A percentile compares a stretch with the other conserved stretches of the same genome.
Evolutionary conservation across 345 rosid genomes (phyloP).

Genomic region (Carallia brachiata): DNA sequence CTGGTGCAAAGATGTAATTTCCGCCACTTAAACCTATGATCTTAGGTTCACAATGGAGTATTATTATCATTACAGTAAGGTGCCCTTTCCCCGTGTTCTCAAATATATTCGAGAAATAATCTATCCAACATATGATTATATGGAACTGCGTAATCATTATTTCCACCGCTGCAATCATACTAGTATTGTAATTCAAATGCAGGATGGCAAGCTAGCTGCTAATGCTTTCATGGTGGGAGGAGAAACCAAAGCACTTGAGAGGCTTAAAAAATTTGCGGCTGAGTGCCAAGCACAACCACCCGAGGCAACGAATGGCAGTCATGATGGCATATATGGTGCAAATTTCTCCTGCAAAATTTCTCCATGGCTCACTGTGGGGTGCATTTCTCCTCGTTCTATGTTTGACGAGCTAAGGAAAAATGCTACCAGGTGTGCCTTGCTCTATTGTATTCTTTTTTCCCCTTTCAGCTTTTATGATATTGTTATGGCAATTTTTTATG

Average conservation of each 20-base stretch:
- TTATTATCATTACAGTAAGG: too few species aligned
- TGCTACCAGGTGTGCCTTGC: constrained; percentile 42
- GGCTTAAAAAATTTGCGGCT: constrained; percentile 71
- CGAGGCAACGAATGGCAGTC: constrained; percentile 52
- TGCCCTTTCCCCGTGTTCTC: neutral
- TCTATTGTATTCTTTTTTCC: neutral
- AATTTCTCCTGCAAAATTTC: constrained; percentile 94
- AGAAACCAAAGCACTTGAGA: constrained; percentile 84
- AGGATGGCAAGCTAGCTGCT: constrained; percentile 65
- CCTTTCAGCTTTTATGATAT: neutral
- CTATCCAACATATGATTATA: neutral
- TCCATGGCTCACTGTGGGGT: constrained; percentile 91
- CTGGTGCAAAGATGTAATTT: too few species aligned
- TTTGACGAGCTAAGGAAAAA: constrained; percentile 92
- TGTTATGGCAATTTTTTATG: neutral
- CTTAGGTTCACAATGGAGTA: too few species aligned
- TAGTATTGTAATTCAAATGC: constrained; percentile 9
- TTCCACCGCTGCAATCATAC: constrained; percentile 12
- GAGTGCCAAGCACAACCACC: constrained; percentile 78
- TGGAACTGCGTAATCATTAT: neutral
- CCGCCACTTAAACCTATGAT: too few species aligned
- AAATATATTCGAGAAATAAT: neutral
- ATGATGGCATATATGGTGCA: constrained; percentile 76
- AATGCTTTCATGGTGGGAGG: constrained; percentile 80
- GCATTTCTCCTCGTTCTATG: constrained; percentile 89